A percentile compares a stretch with the other conserved stretches of the same genome.
Conservation (phyloP, 345 rosid genomes). For the Hibiscus syriacus region DNA sequence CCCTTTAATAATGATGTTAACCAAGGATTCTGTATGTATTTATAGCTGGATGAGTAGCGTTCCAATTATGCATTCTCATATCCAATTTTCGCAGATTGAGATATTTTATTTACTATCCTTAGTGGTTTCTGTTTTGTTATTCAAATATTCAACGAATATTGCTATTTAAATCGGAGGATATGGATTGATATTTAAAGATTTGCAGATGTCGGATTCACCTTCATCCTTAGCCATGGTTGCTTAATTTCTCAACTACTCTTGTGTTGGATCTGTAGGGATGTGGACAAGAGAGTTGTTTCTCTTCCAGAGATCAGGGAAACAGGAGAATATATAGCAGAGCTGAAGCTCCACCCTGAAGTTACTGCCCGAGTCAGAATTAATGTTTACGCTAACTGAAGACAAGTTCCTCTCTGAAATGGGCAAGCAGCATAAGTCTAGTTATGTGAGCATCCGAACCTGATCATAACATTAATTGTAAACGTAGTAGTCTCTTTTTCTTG, state of each 20-base stretch:
- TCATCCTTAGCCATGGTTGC: background rate
- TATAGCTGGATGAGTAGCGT: background rate
- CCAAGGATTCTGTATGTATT: background rate
- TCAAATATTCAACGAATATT: no score
- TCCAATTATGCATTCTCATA: background rate
- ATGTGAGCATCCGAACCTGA: constrained; percentile 2
- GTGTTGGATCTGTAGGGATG: constrained; percentile 49
- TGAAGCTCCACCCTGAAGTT: constrained; percentile 93
- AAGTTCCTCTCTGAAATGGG: constrained; percentile 13
- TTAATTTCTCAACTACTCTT: background rate
- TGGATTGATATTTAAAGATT: no score
- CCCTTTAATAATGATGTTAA: background rate
- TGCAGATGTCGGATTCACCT: background rate
- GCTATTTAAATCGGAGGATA: no score
- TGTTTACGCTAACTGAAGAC: constrained; percentile 60
- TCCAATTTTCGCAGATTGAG: background rate
- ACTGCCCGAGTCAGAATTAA: constrained; percentile 70
- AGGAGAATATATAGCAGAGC: constrained; percentile 83
- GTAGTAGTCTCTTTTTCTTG: no score
- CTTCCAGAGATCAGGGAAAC: constrained; percentile 92
- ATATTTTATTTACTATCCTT: no score
- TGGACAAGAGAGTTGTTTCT: constrained; percentile 84
- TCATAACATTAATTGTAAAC: background rate
- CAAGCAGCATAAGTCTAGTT: no score
- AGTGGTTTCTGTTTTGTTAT: no score